Evolutionary conservation across 2,329 filamentous ascomycete genomes (phyloP), one percentile per base, ranked within the genome.

Genomic region (Scedosporium minutisporum): DNA sequence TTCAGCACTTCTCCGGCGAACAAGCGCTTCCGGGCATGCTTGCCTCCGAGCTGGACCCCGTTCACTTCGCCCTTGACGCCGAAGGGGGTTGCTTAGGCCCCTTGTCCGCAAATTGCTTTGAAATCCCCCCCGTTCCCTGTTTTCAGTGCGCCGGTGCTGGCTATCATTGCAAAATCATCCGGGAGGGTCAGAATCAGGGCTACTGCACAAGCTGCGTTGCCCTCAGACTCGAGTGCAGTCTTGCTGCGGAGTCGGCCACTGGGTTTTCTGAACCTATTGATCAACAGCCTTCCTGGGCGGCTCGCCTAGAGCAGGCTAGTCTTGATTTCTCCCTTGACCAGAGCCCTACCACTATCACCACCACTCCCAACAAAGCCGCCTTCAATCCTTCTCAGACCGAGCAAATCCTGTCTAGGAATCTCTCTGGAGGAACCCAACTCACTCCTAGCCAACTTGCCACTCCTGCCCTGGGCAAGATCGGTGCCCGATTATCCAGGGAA

Each of bases 401-500:
- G 44, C 16, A 48, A 48, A 48, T 48, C 4, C 44, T 21, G 16
- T 48, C 44, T 6, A n/a, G 44, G 44, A n/a, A 38, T 16, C 33
- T 46, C 59, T 27, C 42, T 53, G 44, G 59, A 23, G 23, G 59
- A 27, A 18, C 59, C 59, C 23, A 29, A 51, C 59, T 44, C 23
- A 53, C 5, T 27, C 14, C 41, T 3, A 46, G 25, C 23, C 46
- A 55, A 33, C 46, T 59, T 70, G 66, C 58, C 63, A 68, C 38
- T 23, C 25, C 38, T 27, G 46, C 53, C 23, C 46, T 62, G 4
- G 62, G 48, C 58, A 92, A 91, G 72, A 85, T 85, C 65, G 89
- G 86, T 61, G 85, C 88, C 60, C 84, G 91, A 14, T 93, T 97
- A 74, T 91, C 91, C 4, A 80, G 89, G 65, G 87, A 92, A 67